Evolutionary conservation across 2,329 filamentous ascomycete genomes (phyloP), one percentile per base, ranked within the genome.

Genomic region (Penicillium sclerotiorum): DNA sequence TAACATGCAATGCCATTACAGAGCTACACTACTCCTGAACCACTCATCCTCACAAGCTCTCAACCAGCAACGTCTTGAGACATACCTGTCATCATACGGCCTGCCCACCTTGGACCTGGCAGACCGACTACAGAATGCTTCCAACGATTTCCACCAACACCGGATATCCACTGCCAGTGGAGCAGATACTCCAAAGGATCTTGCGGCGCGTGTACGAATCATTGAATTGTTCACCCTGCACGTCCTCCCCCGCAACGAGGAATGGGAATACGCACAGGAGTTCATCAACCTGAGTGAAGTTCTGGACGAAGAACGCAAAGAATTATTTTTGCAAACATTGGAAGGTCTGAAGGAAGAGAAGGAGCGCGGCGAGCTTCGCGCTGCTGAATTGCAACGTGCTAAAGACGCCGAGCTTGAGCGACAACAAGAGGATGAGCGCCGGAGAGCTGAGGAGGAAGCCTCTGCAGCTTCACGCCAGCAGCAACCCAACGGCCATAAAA

Each of bases 201-300:
- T 96, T 28, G 87, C 89, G 59, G 86, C 90, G 4, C 83, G 91
- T 38, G 86, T 96, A 56, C 95, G 95, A 75, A 89, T 99, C 35
- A 83, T 99, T 43, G 94, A 99, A 73, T 80, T 99, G 8, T 99
- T 96, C 70, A 95, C 91, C 1, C 80, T 99, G 4, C 94, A 99
- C 66, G 90, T 97, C 7, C 83, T 99, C n/a, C 85, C 93, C 5
- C 83, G 90, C 45, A 97, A 96, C 61, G 86, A 90, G 48, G 91
- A 97, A 73, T 99, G 94, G 94, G 90, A 96, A 50, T 96, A 96
- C 63, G 90, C 94, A 4, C 83, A 85, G 52, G 89, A 95, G 61
- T 97, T 97, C 69, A 95, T 97, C 64, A 84, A 80, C 63, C 84
- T 90, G 64, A 94, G 86, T 68, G 86, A 93, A 39, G 84, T 96